These are phyloP conservation scores for Amphichorda felina DNA, from an alignment of 2,329 filamentous ascomycete species.

Conservation along the genomic window DNA sequence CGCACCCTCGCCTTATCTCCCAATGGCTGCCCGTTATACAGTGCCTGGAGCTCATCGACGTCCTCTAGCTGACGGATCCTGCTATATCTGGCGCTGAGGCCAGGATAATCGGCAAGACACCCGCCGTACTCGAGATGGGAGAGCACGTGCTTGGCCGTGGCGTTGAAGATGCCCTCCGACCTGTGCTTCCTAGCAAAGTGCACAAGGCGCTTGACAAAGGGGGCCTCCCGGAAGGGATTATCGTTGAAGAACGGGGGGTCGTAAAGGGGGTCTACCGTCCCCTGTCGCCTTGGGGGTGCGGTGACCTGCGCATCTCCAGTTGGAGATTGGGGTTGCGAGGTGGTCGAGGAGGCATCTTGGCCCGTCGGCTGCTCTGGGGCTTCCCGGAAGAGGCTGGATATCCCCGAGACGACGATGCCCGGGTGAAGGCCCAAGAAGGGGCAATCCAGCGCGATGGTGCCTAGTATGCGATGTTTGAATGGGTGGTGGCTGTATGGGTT, in stretches of 20 bases:
- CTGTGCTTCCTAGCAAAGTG: slow-evolving; percentile 78
- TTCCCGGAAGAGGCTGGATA: slow-evolving; percentile 62
- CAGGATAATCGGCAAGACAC: slow-evolving; percentile 64
- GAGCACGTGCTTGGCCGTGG: slow-evolving; percentile 60
- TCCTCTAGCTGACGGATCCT: slow-evolving; percentile 62
- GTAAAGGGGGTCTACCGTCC: slow-evolving; percentile 48
- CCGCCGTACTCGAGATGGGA: slow-evolving; percentile 78
- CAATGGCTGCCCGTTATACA: slow-evolving; percentile 6
- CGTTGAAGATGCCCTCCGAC: slow-evolving; percentile 54
- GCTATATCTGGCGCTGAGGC: slow-evolving; percentile 58
- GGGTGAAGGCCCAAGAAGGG: slow-evolving; percentile 85
- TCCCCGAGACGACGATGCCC: slow-evolving; percentile 70
- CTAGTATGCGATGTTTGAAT: slow-evolving; percentile 66
- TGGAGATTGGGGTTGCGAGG: not conserved
- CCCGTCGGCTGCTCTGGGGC: slow-evolving; percentile 14
- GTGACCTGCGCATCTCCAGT: not conserved
- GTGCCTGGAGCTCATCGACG: slow-evolving; percentile 42
- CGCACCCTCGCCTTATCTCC: slow-evolving; percentile 40
- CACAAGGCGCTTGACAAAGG: slow-evolving; percentile 54
- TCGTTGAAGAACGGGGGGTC: slow-evolving; percentile 71
- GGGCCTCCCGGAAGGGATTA: slow-evolving; percentile 53
- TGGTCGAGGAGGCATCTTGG: not conserved
- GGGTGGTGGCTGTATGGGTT: slow-evolving; percentile 18
- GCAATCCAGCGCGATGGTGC: slow-evolving; percentile 72
- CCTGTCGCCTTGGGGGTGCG: slow-evolving; percentile 5